Conservation (phyloP, 129 eudicot genomes). For the Lactuca saligna region DNA sequence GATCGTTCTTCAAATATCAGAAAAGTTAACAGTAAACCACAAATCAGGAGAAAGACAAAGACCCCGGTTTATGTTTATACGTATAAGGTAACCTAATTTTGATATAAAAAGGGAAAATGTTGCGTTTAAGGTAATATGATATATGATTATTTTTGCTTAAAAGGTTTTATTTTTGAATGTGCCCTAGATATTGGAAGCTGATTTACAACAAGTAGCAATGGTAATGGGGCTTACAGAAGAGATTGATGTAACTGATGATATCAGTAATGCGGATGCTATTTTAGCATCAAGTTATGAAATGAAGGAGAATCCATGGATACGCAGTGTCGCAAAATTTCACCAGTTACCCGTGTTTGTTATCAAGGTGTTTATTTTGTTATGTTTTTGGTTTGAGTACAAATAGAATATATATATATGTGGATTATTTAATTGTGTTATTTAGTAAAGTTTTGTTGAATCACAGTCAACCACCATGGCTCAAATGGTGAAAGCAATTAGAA, state of each 20-base stretch:
- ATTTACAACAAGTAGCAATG: conserved; percentile 77
- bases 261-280: conserved; percentile 79
- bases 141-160: not conserved
- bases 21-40: conserved; percentile 33
- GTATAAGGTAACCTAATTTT: conserved; percentile 56
- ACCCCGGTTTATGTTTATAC: conserved; percentile 65
- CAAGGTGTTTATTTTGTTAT: conserved; percentile 46
- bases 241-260: conserved; percentile 70
- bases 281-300: conserved; percentile 73
- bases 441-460: conserved; percentile 18
- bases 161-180: conserved; percentile 9
- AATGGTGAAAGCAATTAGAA: conserved; percentile 89
- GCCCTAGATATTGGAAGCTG: conserved; percentile 83
- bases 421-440: conserved; percentile 3
- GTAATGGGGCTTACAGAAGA: conserved; percentile 89
- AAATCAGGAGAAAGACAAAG: conserved; percentile 34
- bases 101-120: not conserved
- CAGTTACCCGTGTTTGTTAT: conserved; percentile 84
- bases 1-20: conserved; percentile 32
- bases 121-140: too few species aligned
- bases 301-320: conserved; percentile 93
- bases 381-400: conserved; percentile 1
- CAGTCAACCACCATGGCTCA: conserved; percentile 96
- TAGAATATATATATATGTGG: not conserved
- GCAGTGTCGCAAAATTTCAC: conserved; percentile 81